Conservation (phyloP, 148 eudicot genomes). For the Nyssa sinensis region DNA sequence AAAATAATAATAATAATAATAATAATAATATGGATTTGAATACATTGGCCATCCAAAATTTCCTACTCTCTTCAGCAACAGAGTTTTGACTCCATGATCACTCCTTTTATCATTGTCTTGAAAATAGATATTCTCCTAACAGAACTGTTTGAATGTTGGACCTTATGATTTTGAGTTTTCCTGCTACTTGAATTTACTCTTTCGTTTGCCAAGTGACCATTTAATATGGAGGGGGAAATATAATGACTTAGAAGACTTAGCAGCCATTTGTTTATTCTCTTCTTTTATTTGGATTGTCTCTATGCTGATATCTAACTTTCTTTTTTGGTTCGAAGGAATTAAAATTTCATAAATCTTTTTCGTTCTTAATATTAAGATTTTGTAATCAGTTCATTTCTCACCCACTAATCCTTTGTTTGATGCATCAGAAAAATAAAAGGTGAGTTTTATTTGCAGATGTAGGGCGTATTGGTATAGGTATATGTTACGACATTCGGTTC, state of each 20-base stretch:
- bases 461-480: slow-evolving; percentile 86
- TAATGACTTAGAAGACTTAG: no score
- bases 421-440: neutral
- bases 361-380: neutral
- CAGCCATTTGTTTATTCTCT: neutral
- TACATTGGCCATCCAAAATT: neutral
- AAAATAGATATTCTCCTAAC: neutral
- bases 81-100: neutral
- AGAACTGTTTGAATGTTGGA: neutral
- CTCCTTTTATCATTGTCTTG: neutral
- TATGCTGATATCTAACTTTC: neutral
- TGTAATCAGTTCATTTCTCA: neutral
- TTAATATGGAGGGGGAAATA: neutral
- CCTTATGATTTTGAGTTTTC: neutral
- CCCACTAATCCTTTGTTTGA: neutral
- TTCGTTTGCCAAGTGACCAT: neutral
- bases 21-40: neutral
- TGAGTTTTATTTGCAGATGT: slow-evolving; percentile 50
- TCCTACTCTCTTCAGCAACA: neutral
- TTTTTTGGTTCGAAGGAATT: no score
- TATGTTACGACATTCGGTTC: slow-evolving; percentile 83
- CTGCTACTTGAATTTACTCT: neutral
- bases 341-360: neutral
- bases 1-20: no score
- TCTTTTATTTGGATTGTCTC: neutral